Percentiles rank a stretch among this genome's conserved stretches.
Evolutionary conservation across 148 eudicot genomes (phyloP).

Genomic region (Amaranthus palmeri): DNA sequence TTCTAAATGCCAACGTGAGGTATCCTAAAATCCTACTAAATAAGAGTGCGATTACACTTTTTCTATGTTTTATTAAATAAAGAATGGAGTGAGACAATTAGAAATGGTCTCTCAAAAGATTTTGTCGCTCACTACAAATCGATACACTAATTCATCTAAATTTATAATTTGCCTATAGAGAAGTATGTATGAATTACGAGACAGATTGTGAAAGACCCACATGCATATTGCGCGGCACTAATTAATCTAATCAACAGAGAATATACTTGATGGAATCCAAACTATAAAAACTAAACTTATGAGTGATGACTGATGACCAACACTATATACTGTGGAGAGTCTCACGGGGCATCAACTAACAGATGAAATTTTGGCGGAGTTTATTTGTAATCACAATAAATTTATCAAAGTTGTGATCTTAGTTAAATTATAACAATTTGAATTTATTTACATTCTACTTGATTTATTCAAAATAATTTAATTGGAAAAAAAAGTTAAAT

Average conservation of each 20-base stretch:
- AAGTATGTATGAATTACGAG: neutral
- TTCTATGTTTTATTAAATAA: neutral
- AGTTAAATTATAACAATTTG: neutral
- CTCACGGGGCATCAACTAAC: neutral
- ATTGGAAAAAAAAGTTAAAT: too few species aligned
- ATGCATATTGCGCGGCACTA: neutral
- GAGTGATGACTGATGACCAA: too few species aligned
- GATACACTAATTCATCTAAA: too few species aligned
- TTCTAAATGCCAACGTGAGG: neutral
- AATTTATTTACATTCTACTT: neutral
- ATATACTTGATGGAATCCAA: slow-evolving; percentile 7
- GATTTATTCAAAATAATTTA: too few species aligned
- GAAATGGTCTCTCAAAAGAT: too few species aligned
- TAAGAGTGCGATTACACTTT: neutral
- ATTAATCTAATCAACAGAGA: slow-evolving; percentile 7
- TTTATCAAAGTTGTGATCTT: too few species aligned
- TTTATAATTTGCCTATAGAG: neutral
- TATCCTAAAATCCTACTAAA: neutral
- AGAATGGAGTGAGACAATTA: neutral
- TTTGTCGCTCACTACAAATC: too few species aligned
- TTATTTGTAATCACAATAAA: neutral
- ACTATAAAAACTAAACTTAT: slow-evolving; percentile 24
- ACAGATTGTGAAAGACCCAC: slow-evolving; percentile 16
- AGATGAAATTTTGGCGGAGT: neutral
- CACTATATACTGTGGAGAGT: neutral